Conservation (phyloP, 1,284 basidiomycete genomes). For the Leccinum angustisporum region DNA sequence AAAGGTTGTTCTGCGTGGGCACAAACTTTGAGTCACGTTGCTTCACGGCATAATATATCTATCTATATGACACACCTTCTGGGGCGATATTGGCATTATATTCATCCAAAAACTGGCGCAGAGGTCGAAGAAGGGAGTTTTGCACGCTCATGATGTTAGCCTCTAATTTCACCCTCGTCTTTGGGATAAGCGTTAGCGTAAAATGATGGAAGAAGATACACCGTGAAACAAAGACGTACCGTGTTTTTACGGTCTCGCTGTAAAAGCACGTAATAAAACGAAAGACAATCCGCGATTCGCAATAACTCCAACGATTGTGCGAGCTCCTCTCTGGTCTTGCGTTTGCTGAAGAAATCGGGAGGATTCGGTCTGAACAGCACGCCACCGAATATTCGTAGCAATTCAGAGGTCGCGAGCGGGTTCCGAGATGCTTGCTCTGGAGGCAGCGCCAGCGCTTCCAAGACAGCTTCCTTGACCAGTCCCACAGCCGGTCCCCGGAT, state of each 20-base stretch:
- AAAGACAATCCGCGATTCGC: slow-evolving; percentile 33
- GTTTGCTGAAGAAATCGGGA: slow-evolving; percentile 21
- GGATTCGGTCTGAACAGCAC: slow-evolving; percentile 32
- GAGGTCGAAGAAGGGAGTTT: slow-evolving; percentile 23
- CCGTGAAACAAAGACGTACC: slow-evolving; percentile 9
- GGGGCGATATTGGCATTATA: slow-evolving; percentile 2
- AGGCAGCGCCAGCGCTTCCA: slow-evolving; percentile 46
- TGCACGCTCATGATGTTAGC: slow-evolving; percentile 23
- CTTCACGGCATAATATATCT: background rate
- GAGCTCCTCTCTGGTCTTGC: slow-evolving; percentile 25
- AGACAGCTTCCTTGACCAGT: slow-evolving; percentile 62
- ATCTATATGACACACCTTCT: slow-evolving; percentile 22
- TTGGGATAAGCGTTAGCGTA: slow-evolving; percentile 1
- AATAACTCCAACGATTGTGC: slow-evolving; percentile 29
- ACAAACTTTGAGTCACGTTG: slow-evolving; percentile 6
- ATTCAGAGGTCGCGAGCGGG: slow-evolving; percentile 26
- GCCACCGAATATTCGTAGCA: slow-evolving; percentile 27
- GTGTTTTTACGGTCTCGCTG: slow-evolving; percentile 28
- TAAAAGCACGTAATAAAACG: slow-evolving; percentile 34
- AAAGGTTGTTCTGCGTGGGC: slow-evolving; percentile 23
- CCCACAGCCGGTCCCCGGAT: slow-evolving; percentile 67
- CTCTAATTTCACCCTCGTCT: slow-evolving; percentile 27
- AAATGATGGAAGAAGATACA: background rate
- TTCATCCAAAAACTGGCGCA: slow-evolving; percentile 24
- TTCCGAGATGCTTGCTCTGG: slow-evolving; percentile 12